Evolutionary conservation across 1,139 yeast species (phyloP).

Genomic region (Eremothecium gossypii): DNA sequence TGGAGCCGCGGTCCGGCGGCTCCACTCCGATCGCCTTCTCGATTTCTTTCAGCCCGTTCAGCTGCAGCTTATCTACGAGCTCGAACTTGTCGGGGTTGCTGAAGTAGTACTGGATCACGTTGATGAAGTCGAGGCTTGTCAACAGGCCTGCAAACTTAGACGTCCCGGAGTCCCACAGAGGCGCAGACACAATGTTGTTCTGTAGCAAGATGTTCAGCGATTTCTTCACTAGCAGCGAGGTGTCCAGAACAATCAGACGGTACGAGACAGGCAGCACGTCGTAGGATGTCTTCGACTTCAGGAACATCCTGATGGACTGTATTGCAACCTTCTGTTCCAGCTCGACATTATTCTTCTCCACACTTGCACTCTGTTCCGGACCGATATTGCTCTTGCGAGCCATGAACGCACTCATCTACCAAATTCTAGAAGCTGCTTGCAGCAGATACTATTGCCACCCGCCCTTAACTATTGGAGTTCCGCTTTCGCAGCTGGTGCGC

Average conservation of each 20-base stretch:
- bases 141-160: constrained; percentile 90
- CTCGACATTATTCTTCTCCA: constrained; percentile 10
- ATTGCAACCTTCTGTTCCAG: constrained; percentile 59
- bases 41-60: constrained; percentile 77
- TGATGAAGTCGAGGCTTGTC: constrained; percentile 87
- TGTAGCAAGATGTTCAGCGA: constrained; percentile 84
- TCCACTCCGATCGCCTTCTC: constrained; percentile 84
- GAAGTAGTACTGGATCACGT: constrained; percentile 90
- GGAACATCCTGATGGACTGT: constrained; percentile 70
- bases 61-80: constrained; percentile 74
- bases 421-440: too few relatives aligned
- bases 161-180: constrained; percentile 87
- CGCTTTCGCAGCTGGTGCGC: too few relatives aligned
- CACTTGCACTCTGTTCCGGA: background rate
- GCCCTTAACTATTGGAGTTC: too few relatives aligned
- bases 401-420: background rate
- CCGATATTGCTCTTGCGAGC: background rate
- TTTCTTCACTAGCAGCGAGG: constrained; percentile 81
- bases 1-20: constrained; percentile 79
- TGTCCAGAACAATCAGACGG: constrained; percentile 86
- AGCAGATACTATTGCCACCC: too few relatives aligned
- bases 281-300: constrained; percentile 87
- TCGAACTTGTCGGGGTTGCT: constrained; percentile 86
- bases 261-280: constrained; percentile 96
- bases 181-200: constrained; percentile 92